Percentiles rank a stretch among this genome's conserved stretches.
Evolutionary conservation across 306 rosid species (phyloP).

Genomic region (Sesbania bispinosa): DNA sequence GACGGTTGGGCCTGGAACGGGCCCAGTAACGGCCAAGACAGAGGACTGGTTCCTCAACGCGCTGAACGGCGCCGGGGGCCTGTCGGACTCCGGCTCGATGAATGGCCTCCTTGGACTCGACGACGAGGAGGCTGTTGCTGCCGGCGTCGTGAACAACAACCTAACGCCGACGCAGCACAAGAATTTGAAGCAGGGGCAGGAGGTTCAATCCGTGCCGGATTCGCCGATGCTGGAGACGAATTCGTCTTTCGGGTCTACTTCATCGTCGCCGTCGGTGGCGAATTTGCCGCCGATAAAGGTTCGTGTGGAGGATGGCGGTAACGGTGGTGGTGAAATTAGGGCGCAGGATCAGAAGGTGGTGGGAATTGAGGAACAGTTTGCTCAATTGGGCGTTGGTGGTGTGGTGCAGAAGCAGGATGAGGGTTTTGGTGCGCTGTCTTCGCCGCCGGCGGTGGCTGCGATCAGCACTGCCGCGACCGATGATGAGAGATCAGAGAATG

Average conservation of each 20-base stretch:
- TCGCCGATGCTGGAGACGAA: conserved; percentile 71
- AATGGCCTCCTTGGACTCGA: conserved; percentile 69
- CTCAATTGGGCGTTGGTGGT: conserved; percentile 48
- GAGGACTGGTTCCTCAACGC: conserved; percentile 82
- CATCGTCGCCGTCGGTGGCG: conserved; percentile 62
- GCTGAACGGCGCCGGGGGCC: conserved; percentile 53
- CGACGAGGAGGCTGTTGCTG: conserved; percentile 35
- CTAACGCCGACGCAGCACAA: conserved; percentile 26
- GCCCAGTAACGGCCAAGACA: conserved; percentile 46
- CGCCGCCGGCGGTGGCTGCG: no score
- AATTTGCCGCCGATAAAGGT: conserved; percentile 70
- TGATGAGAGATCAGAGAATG: conserved; percentile 77
- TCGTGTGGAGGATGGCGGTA: conserved; percentile 59
- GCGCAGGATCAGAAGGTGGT: conserved; percentile 54
- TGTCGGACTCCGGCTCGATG: conserved; percentile 64
- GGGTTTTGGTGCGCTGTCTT: conserved; percentile 38
- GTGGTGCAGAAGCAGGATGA: conserved; percentile 50
- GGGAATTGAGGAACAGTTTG: conserved; percentile 73
- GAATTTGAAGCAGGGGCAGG: conserved; percentile 44
- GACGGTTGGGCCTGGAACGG: conserved; percentile 18
- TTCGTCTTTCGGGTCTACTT: conserved; percentile 81
- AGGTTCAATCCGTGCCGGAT: conserved; percentile 72
- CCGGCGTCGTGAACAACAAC: no score
- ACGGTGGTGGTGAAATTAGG: conserved; percentile 37
- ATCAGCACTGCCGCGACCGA: no score